Base-by-base conservation (phyloP, 176 grass and related monocot species). In the Carex cristatella region DNA sequence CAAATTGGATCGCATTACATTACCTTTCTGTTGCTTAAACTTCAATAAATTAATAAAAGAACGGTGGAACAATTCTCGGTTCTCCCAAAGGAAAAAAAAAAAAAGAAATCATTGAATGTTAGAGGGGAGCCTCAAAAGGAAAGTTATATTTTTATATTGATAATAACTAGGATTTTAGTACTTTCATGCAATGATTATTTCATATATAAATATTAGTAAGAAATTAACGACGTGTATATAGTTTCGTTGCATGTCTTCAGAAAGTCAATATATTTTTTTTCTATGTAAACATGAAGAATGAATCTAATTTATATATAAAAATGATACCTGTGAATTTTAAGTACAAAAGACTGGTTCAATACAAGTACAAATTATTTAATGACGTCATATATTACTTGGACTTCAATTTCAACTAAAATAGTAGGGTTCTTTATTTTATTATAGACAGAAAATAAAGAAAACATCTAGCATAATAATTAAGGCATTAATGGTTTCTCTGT, bases 101-200 rank as follows among this genome's bases (percentile, higher is more conserved):
- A 18, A 18, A 57, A 58, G 14, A 37, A 75, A 23, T 76, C 7
- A 6, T 76, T 55, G 69, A 31, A 76, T 37, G 74, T 57, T 32
- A 79, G 42, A 53, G 74, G 74, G 74, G 51, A 56, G 35, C 74
- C 74, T 55, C 74, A 78, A 55, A 57, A 33, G 74, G 51, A 75
- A 75, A 56, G 74, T 13, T 78, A 78, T 78, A 16, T 70, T 70
- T 57, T 2, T 55, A 78, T 32, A 33, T 56, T 78, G 49, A 31
- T 78, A 19, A 57, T 30, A 77, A 77, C 1, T 23, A 33, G 51
- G 51, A 10, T 27, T 57, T 79, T 79, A 79, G 28, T 58, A 79
- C 13, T 58, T 58, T 58, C 27, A 79, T 58, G 74, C 28, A 79
- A 79, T 58, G 74, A 79, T 79, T 79, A 79, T 30, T 78, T 57